phyloP scores from a whole-genome alignment of 805 yeast genomes.

The Candida rishiriensis region DNA sequence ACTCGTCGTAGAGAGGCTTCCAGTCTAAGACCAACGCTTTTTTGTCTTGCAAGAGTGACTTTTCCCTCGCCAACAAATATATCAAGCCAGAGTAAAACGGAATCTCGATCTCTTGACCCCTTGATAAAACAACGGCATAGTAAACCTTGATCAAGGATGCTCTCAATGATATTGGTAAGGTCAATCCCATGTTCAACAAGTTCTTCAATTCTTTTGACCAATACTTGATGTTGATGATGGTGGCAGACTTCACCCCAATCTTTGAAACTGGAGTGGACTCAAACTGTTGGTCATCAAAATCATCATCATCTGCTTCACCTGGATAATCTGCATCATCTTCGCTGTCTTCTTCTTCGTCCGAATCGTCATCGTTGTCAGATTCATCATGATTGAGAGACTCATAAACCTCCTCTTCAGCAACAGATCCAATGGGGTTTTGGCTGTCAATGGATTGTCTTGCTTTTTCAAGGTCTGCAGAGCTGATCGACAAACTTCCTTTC shows the following conservation, averaged over 20 bases:
- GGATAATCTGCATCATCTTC: constrained; percentile 35
- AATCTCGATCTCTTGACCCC: constrained; percentile 65
- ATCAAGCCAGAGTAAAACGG: constrained; percentile 60
- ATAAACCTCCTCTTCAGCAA: constrained; percentile 42
- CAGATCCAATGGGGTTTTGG: constrained; percentile 32
- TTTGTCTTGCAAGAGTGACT: constrained; percentile 32
- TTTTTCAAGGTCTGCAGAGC: constrained; percentile 61
- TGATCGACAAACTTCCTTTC: constrained; percentile 62
- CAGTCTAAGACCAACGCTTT: constrained; percentile 46
- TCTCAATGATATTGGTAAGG: constrained; percentile 65
- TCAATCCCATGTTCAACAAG: constrained; percentile 74
- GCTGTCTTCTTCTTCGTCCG: constrained; percentile 29
- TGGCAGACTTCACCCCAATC: constrained; percentile 60
- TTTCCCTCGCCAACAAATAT: constrained; percentile 49
- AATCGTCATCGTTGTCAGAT: constrained; percentile 25
- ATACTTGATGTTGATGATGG: constrained; percentile 68
- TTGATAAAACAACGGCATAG: constrained; percentile 63
- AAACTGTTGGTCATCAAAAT: constrained; percentile 36
- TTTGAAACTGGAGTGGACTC: constrained; percentile 51
- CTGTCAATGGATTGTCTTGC: constrained; percentile 18
- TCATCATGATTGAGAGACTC: constrained; percentile 39
- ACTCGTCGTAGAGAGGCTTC: constrained; percentile 38
- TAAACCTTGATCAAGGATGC: constrained; percentile 62
- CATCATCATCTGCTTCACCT: constrained; percentile 35
- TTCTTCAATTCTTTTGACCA: constrained; percentile 86